Evolutionary conservation across 2,329 filamentous ascomycete species (phyloP), one percentile per base, ranked within the genome.

Genomic region (Incumbomyces lentus): DNA sequence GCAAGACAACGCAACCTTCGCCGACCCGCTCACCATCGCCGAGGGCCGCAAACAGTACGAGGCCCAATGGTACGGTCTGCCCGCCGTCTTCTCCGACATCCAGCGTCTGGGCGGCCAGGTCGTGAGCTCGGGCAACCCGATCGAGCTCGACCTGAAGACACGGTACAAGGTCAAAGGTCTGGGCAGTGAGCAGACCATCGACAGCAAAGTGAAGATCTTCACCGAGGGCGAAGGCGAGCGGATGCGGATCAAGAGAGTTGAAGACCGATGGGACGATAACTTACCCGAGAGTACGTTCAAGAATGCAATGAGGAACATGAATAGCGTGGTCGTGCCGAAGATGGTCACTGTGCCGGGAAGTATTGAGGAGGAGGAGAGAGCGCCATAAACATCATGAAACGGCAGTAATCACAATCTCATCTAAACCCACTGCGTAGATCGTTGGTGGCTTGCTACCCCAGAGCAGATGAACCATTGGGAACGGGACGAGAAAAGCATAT

Each of bases 21-120:
- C 69, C 26, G 78, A 82, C 57, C 75, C 74, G 3, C 63, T 82
- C 38, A 78, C 77, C 35, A 68, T 74, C 31, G 75, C 79, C 1
- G 58, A 64, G 17, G 78, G 79, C 7, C 70, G 73, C 46, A 68
- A 73, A 52, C 69, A 75, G 56, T 75, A 64, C 51, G 61, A 69
- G 44, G 64, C 72, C 18, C 73, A 75, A 59, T 74, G 71, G 71
- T 82, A 82, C 58, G 79, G 78, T 1, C 67, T 82, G 1, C 68
- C 76, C 44, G 62, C 70, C 3, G 71, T 76, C 2, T 82, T 82
- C 59, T 68, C 64, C 37, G 69, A 76, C 40, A 81, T 81, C 54
- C 66, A 74, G 58, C 71, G 76, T 19, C 64, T 76, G 39, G 63
- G 67, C 31, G 72, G 79, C 58, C 59, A 66, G 33, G 76, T 82